Conservation (phyloP, 495 filamentous ascomycete species). For the Schizothecium vesticola region DNA sequence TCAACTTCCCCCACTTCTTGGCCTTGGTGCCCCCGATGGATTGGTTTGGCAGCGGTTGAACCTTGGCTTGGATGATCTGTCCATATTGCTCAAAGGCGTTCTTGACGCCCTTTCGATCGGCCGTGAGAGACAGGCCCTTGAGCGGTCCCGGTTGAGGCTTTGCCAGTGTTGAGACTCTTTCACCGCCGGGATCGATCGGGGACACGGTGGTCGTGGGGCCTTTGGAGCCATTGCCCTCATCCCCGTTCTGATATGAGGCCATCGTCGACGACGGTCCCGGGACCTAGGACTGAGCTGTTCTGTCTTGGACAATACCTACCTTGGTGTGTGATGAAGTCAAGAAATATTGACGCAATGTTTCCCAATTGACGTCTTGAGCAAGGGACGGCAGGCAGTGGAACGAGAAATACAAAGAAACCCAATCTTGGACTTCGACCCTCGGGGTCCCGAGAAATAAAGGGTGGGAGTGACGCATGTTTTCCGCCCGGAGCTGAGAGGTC, state of each 20-base stretch:
- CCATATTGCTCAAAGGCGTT: conserved; percentile 55
- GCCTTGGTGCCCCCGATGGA: conserved; percentile 53
- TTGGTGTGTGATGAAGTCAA: not conserved
- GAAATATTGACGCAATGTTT: not conserved
- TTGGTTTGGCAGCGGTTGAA: conserved; percentile 61
- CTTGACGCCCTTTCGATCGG: conserved; percentile 36
- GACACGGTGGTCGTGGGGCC: not conserved
- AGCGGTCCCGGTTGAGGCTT: conserved; percentile 19
- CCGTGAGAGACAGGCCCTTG: conserved; percentile 23
- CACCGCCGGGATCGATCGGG: conserved; percentile 11
- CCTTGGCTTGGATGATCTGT: conserved; percentile 60
- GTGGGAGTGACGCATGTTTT: not conserved
- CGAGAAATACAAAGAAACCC: not conserved
- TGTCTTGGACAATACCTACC: not conserved
- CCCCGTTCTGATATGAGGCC: conserved; percentile 15
- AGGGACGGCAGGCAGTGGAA: not conserved
- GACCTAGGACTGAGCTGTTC: not conserved
- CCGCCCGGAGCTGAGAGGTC: not conserved
- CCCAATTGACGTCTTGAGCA: not conserved
- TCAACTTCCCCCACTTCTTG: conserved; percentile 46
- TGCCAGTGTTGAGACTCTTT: conserved; percentile 16
- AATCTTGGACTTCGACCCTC: not conserved
- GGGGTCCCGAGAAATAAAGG: not conserved
- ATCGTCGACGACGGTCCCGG: not conserved
- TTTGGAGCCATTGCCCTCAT: conserved; percentile 5